Evolutionary conservation across 2,329 filamentous ascomycete genomes (phyloP).

Genomic region (Phoma herbarum): DNA sequence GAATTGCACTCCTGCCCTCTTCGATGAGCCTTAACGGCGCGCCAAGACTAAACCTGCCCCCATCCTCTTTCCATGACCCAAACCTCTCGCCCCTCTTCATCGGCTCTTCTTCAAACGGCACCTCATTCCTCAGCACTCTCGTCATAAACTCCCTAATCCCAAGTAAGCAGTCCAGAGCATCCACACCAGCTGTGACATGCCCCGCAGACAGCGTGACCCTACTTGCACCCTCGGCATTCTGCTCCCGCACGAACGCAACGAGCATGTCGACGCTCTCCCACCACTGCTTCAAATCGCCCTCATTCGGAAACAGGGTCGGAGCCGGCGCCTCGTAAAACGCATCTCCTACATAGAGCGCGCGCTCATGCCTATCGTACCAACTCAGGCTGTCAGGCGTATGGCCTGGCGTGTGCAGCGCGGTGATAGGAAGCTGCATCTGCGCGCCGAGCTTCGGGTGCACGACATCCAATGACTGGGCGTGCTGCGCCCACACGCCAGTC

Average conservation of each 20-base stretch:
- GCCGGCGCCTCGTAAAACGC: conserved; percentile 19
- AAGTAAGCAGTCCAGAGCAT: conserved; percentile 18
- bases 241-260: conserved; percentile 5
- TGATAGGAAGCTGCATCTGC: conserved; percentile 9
- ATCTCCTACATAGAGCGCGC: conserved; percentile 23
- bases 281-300: conserved; percentile 20
- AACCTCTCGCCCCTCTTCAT: conserved; percentile 16
- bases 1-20: conserved; percentile 5
- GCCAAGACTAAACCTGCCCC: conserved; percentile 10
- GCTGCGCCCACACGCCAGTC: conserved; percentile 5
- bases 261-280: conserved; percentile 19
- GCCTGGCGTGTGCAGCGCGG: conserved; percentile 22
- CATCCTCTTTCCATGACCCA: conserved; percentile 8
- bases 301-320: conserved; percentile 23
- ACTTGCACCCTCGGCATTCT: not conserved
- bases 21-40: conserved; percentile 13
- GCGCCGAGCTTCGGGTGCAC: not conserved
- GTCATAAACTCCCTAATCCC: conserved; percentile 17
- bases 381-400: conserved; percentile 26
- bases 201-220: conserved; percentile 15
- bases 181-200: conserved; percentile 17
- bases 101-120: conserved; percentile 8
- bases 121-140: conserved; percentile 22
- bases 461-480: not conserved
- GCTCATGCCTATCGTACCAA: conserved; percentile 19